phyloP scores from a whole-genome alignment of 106 monocot genomes.

The Cymbidium sinense region DNA sequence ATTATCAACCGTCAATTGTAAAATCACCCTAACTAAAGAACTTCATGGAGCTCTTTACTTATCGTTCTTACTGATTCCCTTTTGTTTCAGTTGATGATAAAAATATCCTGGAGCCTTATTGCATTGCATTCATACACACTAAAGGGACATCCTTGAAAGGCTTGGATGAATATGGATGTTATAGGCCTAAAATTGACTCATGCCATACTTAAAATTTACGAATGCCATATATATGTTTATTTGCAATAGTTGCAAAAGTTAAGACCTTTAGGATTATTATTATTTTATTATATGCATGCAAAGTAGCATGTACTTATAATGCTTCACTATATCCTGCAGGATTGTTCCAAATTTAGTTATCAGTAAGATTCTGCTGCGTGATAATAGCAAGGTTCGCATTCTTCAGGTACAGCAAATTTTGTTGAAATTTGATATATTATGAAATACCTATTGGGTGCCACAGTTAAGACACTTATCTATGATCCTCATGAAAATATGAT shows the following conservation, averaged over 20 bases:
- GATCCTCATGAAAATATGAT: neutral
- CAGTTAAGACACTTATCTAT: neutral
- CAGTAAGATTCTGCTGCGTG: constrained; percentile 71
- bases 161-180: neutral
- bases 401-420: constrained; percentile 53
- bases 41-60: neutral
- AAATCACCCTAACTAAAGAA: neutral
- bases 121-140: neutral
- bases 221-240: neutral
- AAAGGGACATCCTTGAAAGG: neutral
- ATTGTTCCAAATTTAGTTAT: constrained; percentile 95
- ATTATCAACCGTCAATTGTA: neutral
- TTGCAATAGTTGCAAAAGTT: neutral
- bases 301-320: neutral
- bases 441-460: neutral
- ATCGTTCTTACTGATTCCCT: neutral
- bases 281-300: constrained; percentile 1
- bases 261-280: neutral
- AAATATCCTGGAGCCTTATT: neutral
- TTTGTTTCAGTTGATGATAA: neutral
- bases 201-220: no score
- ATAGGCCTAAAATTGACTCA: neutral
- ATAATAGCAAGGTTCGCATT: constrained; percentile 95
- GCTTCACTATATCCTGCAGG: constrained; percentile 27
- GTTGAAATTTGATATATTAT: neutral